Conservation (phyloP, 306 rosid genomes). For the Astragalus glycyphyllos region DNA sequence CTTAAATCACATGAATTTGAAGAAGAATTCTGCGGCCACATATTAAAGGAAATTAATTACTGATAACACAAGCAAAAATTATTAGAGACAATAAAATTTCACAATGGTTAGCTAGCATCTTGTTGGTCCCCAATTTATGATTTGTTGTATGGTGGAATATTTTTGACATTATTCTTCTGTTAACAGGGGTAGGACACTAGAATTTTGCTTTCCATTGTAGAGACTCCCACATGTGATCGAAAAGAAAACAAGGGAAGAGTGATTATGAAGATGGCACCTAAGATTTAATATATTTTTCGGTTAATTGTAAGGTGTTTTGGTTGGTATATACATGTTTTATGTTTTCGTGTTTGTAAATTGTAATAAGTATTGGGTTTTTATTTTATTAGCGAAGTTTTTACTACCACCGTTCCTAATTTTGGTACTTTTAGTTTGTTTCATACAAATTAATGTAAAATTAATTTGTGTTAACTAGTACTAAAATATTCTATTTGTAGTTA, state of each 20-base stretch:
- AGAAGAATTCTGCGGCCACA: too few relatives aligned
- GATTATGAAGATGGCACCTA: constrained; percentile 3
- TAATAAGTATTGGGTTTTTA: too few relatives aligned
- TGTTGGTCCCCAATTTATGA: constrained; percentile 24
- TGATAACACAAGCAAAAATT: not conserved
- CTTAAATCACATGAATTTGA: too few relatives aligned
- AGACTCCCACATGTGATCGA: constrained; percentile 23
- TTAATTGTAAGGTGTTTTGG: not conserved
- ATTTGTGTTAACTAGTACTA: too few relatives aligned
- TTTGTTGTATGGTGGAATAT: not conserved
- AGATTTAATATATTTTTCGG: not conserved
- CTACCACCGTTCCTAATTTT: too few relatives aligned
- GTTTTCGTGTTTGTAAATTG: not conserved
- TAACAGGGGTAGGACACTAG: not conserved
- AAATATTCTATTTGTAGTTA: too few relatives aligned
- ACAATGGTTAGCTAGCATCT: not conserved
- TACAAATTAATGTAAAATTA: too few relatives aligned
- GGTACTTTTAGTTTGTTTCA: too few relatives aligned
- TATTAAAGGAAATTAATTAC: not conserved
- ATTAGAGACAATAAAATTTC: not conserved
- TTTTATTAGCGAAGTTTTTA: too few relatives aligned
- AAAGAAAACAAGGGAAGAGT: not conserved
- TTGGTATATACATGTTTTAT: not conserved
- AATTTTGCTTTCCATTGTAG: constrained; percentile 16
- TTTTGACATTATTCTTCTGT: constrained; percentile 11